A percentile compares a stretch with the other conserved stretches of the same genome.
phyloP scores from a whole-genome alignment of 495 filamentous ascomycete species.

The Lindgomyces ingoldianus region DNA sequence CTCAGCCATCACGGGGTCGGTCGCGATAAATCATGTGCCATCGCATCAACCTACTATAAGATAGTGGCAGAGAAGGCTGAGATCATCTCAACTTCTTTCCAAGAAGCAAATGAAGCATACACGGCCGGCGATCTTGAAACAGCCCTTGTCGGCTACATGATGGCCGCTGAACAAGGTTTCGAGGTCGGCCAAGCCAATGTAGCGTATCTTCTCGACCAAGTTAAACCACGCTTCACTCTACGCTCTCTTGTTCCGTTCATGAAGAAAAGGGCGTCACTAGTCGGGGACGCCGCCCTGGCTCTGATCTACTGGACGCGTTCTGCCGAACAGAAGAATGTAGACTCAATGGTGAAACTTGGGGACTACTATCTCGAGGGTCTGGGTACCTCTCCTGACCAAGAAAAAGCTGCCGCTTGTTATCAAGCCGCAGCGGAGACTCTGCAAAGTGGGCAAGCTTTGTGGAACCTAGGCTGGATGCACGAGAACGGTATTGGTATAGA shows the following conservation, averaged over 20 bases:
- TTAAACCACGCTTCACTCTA: conserved; percentile 64
- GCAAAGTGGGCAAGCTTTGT: conserved; percentile 91
- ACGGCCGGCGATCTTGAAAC: conserved; percentile 81
- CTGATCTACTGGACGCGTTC: conserved; percentile 96
- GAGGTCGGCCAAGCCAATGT: conserved; percentile 93
- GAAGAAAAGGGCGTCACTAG: conserved; percentile 44
- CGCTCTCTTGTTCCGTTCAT: conserved; percentile 42
- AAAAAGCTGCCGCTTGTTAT: conserved; percentile 93
- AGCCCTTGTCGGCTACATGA: conserved; percentile 81
- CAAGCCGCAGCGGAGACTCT: conserved; percentile 85
- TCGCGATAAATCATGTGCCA: conserved; percentile 73
- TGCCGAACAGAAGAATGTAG: conserved; percentile 88
- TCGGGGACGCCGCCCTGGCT: conserved; percentile 73
- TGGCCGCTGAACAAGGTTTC: conserved; percentile 95
- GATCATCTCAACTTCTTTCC: conserved; percentile 76
- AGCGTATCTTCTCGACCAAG: conserved; percentile 83
- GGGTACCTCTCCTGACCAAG: conserved; percentile 67
- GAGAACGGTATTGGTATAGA: conserved; percentile 92
- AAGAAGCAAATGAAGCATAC: conserved; percentile 82
- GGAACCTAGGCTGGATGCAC: conserved; percentile 99
- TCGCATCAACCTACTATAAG: conserved; percentile 91
- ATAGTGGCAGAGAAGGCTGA: conserved; percentile 90
- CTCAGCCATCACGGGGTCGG: conserved; percentile 80
- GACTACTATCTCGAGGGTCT: conserved; percentile 89
- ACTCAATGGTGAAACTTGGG: conserved; percentile 96